Percentiles rank a stretch among this genome's conserved stretches.
phyloP scores from a whole-genome alignment of 2,329 filamentous ascomycete genomes.

The Aspergillus calidoustus region DNA sequence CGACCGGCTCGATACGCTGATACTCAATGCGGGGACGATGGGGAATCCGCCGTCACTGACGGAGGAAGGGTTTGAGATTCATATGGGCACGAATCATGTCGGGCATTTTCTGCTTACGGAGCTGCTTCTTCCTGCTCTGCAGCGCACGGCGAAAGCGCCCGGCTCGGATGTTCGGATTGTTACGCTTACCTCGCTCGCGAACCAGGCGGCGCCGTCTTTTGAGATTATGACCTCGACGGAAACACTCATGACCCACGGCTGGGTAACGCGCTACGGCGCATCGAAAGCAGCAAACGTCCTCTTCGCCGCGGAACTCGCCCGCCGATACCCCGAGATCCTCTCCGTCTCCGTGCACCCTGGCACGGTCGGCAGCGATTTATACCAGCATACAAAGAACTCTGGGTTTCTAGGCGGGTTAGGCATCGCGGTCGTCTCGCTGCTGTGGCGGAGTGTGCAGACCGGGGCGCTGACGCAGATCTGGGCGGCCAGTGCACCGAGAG shows the following conservation, averaged over 20 bases:
- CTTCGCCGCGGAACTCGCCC: slow-evolving; percentile 52
- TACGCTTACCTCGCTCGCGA: slow-evolving; percentile 43
- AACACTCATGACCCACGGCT: slow-evolving; percentile 38
- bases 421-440: slow-evolving; percentile 25
- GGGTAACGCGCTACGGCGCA: slow-evolving; percentile 55
- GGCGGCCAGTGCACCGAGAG: slow-evolving; percentile 40
- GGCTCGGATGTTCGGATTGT: slow-evolving; percentile 42
- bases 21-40: slow-evolving; percentile 56
- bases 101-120: slow-evolving; percentile 53
- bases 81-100: slow-evolving; percentile 54
- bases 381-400: slow-evolving; percentile 34
- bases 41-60: slow-evolving; percentile 44
- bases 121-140: slow-evolving; percentile 48
- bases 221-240: slow-evolving; percentile 44
- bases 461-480: slow-evolving; percentile 50
- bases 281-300: slow-evolving; percentile 58
- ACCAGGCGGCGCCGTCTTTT: slow-evolving; percentile 39
- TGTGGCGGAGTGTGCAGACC: slow-evolving; percentile 38
- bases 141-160: slow-evolving; percentile 36
- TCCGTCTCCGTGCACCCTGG: slow-evolving; percentile 58
- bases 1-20: slow-evolving; percentile 50
- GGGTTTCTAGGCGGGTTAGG: slow-evolving; percentile 30
- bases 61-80: slow-evolving; percentile 49
- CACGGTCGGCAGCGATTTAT: slow-evolving; percentile 48
- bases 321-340: slow-evolving; percentile 48